Conservation (phyloP, 495 filamentous ascomycete species). For the Neurospora hispaniola region DNA sequence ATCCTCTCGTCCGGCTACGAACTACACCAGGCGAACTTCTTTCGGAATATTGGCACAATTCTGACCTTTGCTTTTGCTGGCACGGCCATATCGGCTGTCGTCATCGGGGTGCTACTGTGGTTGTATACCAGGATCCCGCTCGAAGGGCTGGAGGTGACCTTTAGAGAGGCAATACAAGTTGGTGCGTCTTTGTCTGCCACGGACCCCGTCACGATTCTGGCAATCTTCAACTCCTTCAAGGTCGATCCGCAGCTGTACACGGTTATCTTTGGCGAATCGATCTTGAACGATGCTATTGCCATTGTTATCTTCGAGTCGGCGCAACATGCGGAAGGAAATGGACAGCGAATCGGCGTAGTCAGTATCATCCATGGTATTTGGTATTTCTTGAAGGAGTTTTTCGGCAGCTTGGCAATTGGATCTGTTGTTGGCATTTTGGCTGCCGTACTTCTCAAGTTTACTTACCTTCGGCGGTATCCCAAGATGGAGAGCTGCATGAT, state of each 20-base stretch:
- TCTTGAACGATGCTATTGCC: conserved; percentile 94
- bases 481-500: conserved; percentile 96
- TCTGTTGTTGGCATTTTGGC: conserved; percentile 77
- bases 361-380: conserved; percentile 85
- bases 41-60: conserved; percentile 95
- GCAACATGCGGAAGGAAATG: conserved; percentile 64
- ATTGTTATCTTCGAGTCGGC: conserved; percentile 98
- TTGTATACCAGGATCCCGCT: conserved; percentile 80
- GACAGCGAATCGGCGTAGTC: conserved; percentile 53
- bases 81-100: conserved; percentile 92
- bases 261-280: conserved; percentile 95
- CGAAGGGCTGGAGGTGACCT: conserved; percentile 73
- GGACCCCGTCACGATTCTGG: conserved; percentile 92
- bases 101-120: conserved; percentile 77
- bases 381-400: conserved; percentile 91
- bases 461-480: conserved; percentile 78
- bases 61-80: conserved; percentile 97
- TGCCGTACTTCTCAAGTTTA: conserved; percentile 84
- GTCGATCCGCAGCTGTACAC: conserved; percentile 98
- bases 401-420: conserved; percentile 84
- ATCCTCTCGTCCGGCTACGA: conserved; percentile 97
- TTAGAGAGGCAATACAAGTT: conserved; percentile 90
- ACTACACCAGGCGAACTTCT: conserved; percentile 95
- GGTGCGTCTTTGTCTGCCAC: conserved; percentile 94
- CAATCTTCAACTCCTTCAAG: conserved; percentile 98